Evolutionary conservation across 495 filamentous ascomycete genomes (phyloP).

Genomic region (Xylaria bambusicola): DNA sequence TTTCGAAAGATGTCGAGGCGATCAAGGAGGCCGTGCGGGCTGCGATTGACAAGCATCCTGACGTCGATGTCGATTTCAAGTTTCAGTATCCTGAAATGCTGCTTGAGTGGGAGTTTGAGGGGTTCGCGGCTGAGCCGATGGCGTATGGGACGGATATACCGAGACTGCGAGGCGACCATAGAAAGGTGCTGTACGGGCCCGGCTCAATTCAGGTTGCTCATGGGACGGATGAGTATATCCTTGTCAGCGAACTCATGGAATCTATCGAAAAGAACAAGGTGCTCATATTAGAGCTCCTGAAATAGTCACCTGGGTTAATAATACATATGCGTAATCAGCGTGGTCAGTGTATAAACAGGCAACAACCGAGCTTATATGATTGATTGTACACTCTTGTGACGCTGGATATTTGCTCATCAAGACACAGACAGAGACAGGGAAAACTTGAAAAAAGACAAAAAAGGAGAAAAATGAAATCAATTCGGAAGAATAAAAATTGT

Average conservation of each 20-base stretch:
- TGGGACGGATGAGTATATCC: constrained; percentile 68
- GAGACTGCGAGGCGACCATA: constrained; percentile 59
- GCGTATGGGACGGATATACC: constrained; percentile 80
- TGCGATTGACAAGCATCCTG: constrained; percentile 48
- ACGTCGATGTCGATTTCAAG: constrained; percentile 55
- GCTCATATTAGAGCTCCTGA: constrained; percentile 31
- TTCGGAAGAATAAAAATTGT: not conserved
- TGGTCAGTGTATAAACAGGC: no score
- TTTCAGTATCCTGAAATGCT: constrained; percentile 62
- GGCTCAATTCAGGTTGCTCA: constrained; percentile 75
- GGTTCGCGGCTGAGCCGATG: constrained; percentile 65
- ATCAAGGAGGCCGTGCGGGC: constrained; percentile 52
- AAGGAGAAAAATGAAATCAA: not conserved
- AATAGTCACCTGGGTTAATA: not conserved
- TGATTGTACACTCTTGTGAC: no score
- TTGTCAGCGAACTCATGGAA: constrained; percentile 55
- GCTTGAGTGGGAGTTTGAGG: constrained; percentile 65
- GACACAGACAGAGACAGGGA: no score
- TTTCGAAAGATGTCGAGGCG: constrained; percentile 61
- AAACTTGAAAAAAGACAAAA: no score
- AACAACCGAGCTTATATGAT: no score
- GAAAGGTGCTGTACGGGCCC: constrained; percentile 73
- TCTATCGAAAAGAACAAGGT: constrained; percentile 60
- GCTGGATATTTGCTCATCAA: no score
- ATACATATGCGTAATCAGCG: no score